phyloP scores from a whole-genome alignment of 176 grass and related monocot genomes.

The Microstegium vimineum region DNA sequence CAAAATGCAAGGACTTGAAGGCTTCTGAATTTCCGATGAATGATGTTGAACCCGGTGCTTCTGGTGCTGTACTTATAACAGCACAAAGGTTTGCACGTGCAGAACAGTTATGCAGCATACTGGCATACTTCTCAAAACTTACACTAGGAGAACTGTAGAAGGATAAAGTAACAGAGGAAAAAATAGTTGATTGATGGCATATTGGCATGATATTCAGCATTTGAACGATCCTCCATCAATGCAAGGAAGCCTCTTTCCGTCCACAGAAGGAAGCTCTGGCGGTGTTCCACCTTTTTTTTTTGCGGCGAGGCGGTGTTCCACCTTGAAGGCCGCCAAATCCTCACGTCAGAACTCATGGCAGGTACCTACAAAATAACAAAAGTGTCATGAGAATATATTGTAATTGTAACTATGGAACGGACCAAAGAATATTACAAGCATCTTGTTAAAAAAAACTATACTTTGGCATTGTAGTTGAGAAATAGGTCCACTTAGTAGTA shows the following conservation, averaged over 20 bases:
- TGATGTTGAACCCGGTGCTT: slow-evolving; percentile 17
- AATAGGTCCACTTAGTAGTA: slow-evolving; percentile 9
- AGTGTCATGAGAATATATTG: slow-evolving; percentile 28
- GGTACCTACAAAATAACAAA: slow-evolving; percentile 18
- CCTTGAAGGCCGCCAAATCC: not conserved
- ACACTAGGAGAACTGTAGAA: too few species aligned
- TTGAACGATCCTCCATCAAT: slow-evolving; percentile 13
- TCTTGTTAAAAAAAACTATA: not conserved
- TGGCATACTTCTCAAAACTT: too few species aligned
- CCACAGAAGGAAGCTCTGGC: not conserved
- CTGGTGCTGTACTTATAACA: slow-evolving; percentile 32
- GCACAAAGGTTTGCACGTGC: not conserved
- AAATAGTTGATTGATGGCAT: slow-evolving; percentile 2
- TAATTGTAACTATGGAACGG: not conserved
- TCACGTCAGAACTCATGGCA: not conserved
- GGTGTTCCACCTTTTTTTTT: not conserved
- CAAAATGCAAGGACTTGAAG: slow-evolving; percentile 16
- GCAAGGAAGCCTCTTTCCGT: slow-evolving; percentile 9
- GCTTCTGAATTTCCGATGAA: slow-evolving; percentile 6
- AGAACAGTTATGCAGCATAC: slow-evolving; percentile 7
- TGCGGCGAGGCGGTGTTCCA: not conserved
- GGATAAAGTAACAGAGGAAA: too few species aligned
- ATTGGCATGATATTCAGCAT: not conserved
- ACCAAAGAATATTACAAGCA: slow-evolving; percentile 42
- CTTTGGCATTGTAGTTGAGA: not conserved